Evolutionary conservation across 495 filamentous ascomycete species (phyloP).

Genomic region (Neurospora sp.): DNA sequence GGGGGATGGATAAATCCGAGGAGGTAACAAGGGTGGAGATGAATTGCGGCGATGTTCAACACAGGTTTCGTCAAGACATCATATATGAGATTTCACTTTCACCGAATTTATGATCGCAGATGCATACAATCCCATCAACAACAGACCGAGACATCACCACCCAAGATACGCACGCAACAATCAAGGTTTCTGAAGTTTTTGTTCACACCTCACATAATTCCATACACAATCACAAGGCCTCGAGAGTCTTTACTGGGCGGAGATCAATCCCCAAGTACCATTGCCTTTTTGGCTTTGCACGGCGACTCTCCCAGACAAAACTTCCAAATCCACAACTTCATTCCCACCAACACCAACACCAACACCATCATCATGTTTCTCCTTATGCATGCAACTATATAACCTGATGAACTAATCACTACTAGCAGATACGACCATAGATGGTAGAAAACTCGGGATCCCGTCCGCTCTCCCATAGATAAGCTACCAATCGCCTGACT

Average conservation of each 20-base stretch:
- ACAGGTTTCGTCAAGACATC: too few species aligned
- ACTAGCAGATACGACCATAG: neutral
- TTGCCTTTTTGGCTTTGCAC: too few species aligned
- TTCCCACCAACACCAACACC: neutral
- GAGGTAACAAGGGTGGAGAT: neutral
- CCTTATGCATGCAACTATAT: neutral
- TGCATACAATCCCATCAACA: neutral
- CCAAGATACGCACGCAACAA: neutral
- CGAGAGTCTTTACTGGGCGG: neutral
- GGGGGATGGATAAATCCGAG: neutral
- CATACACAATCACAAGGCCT: neutral
- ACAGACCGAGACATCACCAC: neutral
- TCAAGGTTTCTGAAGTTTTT: neutral
- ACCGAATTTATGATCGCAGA: neutral
- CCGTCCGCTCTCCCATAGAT: conserved; percentile 16
- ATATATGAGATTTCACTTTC: neutral
- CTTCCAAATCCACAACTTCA: neutral
- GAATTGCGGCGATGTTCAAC: neutral
- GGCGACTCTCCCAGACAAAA: too few species aligned
- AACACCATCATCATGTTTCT: neutral
- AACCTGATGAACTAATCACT: fast-evolving
- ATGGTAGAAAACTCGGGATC: neutral
- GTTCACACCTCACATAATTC: neutral
- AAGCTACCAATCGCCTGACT: conserved; percentile 8
- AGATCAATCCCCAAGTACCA: too few species aligned